Conservation (phyloP, 164 flowering plant genomes). For the Macadamia integrifolia region DNA sequence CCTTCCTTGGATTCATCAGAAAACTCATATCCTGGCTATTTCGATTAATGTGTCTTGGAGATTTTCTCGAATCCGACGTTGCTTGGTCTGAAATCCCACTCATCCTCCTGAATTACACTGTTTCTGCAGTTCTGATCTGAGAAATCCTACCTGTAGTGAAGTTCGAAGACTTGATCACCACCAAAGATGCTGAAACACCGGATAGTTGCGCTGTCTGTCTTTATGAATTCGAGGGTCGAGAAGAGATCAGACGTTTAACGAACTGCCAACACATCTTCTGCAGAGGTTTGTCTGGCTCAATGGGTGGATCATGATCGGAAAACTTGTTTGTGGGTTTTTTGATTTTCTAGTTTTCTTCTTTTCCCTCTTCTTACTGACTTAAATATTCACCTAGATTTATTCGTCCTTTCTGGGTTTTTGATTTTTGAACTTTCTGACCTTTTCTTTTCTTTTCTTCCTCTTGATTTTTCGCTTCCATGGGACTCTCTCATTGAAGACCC, state of each 20-base stretch:
- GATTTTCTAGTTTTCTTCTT: too few relatives aligned
- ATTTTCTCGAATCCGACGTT: slow-evolving; percentile 44
- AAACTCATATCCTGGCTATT: slow-evolving; percentile 31
- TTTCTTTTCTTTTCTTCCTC: not conserved
- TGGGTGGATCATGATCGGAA: slow-evolving; percentile 76
- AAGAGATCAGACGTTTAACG: slow-evolving; percentile 54
- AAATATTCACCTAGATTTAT: too few relatives aligned
- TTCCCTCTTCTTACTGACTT: too few relatives aligned
- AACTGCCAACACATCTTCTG: slow-evolving; percentile 72
- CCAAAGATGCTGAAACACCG: slow-evolving; percentile 18
- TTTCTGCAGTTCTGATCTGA: slow-evolving; percentile 38
- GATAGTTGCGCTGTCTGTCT: slow-evolving; percentile 84
- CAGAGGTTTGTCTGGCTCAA: slow-evolving; percentile 57
- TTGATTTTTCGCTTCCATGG: slow-evolving; percentile 41
- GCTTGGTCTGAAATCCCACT: slow-evolving; percentile 18
- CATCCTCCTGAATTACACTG: slow-evolving; percentile 8
- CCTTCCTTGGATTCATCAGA: slow-evolving; percentile 35
- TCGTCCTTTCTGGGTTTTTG: too few relatives aligned
- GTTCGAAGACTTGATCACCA: slow-evolving; percentile 34
- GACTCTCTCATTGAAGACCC: slow-evolving; percentile 86
- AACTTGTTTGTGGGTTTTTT: slow-evolving; percentile 6
- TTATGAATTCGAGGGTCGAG: slow-evolving; percentile 48
- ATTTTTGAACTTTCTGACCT: not conserved
- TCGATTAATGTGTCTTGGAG: slow-evolving; percentile 30
- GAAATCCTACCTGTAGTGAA: slow-evolving; percentile 57